Evolutionary conservation across 805 yeast species (phyloP).

Genomic region (Candida jianshihensis): DNA sequence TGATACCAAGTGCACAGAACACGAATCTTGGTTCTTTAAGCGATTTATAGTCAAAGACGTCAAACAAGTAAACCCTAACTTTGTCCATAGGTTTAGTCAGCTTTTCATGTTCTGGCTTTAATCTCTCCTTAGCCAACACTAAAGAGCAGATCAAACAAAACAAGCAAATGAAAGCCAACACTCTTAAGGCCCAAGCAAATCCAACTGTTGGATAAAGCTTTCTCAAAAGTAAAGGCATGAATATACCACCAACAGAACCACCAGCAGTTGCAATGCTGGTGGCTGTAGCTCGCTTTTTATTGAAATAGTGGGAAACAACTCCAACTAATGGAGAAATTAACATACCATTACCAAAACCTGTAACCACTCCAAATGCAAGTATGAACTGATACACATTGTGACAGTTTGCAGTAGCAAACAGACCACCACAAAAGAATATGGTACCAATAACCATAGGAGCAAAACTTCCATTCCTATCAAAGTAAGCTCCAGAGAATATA

Average conservation of each 20-base stretch:
- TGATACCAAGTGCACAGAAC: conserved; percentile 35
- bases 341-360: conserved; percentile 55
- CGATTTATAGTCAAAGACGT: conserved; percentile 32
- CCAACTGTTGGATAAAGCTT: conserved; percentile 44
- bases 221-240: conserved; percentile 48
- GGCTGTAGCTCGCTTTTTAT: conserved; percentile 50
- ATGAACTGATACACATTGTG: conserved; percentile 52
- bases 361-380: conserved; percentile 46
- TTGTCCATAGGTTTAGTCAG: conserved; percentile 2
- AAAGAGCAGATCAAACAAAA: conserved; percentile 31
- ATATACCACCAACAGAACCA: conserved; percentile 50
- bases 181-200: conserved; percentile 54
- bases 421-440: conserved; percentile 40
- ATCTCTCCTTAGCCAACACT: conserved; percentile 35
- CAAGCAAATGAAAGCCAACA: conserved; percentile 40
- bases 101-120: conserved; percentile 16
- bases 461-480: conserved; percentile 54
- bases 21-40: conserved; percentile 38
- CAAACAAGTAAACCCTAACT: conserved; percentile 16
- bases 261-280: conserved; percentile 45
- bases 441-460: conserved; percentile 39
- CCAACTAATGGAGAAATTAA: conserved; percentile 56
- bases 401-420: conserved; percentile 53
- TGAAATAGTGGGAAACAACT: conserved; percentile 62
- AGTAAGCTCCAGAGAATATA: conserved; percentile 51